Evolutionary conservation across 2,329 filamentous ascomycete species (phyloP).

Genomic region (Paecilomyces niveus): DNA sequence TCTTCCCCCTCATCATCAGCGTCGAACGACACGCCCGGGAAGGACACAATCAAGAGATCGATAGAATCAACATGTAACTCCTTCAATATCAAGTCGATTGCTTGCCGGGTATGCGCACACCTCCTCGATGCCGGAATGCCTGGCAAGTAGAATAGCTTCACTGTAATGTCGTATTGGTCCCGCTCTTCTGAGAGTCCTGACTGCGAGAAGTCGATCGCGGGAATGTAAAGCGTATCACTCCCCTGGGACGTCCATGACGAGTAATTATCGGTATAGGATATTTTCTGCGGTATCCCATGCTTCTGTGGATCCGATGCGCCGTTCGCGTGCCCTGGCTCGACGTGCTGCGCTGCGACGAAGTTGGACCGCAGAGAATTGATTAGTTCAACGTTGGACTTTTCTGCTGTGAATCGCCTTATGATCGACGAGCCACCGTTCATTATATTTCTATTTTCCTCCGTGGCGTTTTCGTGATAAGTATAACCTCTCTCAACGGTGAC

Average conservation of each 20-base stretch:
- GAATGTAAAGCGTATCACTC: conserved; percentile 62
- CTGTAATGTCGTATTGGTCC: conserved; percentile 83
- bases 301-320: conserved; percentile 12
- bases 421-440: conserved; percentile 78
- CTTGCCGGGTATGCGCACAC: conserved; percentile 65
- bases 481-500: not conserved
- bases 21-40: conserved; percentile 88
- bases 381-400: conserved; percentile 88
- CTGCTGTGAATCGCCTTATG: conserved; percentile 67
- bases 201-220: conserved; percentile 64
- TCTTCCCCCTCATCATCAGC: conserved; percentile 78
- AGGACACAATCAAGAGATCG: conserved; percentile 85
- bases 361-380: conserved; percentile 81
- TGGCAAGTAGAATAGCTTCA: conserved; percentile 90
- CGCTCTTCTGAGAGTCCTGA: conserved; percentile 73
- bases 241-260: conserved; percentile 62
- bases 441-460: conserved; percentile 56
- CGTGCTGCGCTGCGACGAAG: conserved; percentile 66
- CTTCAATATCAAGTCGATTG: conserved; percentile 70
- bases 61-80: conserved; percentile 70
- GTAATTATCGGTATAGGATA: conserved; percentile 24
- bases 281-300: conserved; percentile 11
- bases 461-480: conserved; percentile 1
- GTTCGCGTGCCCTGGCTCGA: conserved; percentile 31
- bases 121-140: conserved; percentile 59